Base-by-base conservation (phyloP, 306 rosid genomes). In the Lathyrus aphaca region DNA sequence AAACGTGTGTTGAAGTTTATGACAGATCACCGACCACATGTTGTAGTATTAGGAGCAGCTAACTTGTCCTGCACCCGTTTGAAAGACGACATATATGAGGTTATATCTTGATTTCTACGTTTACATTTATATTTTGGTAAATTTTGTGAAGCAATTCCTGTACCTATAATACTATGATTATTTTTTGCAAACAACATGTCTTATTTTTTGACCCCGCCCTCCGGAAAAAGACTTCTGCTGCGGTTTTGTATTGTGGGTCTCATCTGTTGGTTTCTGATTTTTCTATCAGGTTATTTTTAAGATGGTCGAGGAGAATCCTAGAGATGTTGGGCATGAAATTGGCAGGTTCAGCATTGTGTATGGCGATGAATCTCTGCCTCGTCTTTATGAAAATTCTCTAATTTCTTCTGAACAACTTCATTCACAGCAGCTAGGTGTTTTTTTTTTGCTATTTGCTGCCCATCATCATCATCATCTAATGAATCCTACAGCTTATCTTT, bases 1-100 rank as follows among this genome's bases (percentile, higher is more conserved):
- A 92, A 94, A 43, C 89, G 97, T 18, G 95, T 94, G 39, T 68
- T 94, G 80, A 94, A 94, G 88, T 94, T 94, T 79, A 94, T 94
- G 99, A 94, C 97, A 4, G 99, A 94, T 66, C 99, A 94, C 78
- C 99, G 91, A 80, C 99, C 99, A 4, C 99, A 94, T 78, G 99
- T 94, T 49, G 95, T 91, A 63, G 96, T 91, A 67, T 69, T 94
- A 70, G 99, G 99, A 75, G 99, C 99, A 48, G 95, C 84, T 74
- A 91, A 94, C 81, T 79, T 94, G 79, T 87, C 96, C 29, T 91
- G 99, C 72, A 84, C 90, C 42, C 92, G 96, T 68, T 74, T 94
- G 86, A 94, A 94, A 78, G 96, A 91, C 14, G 97, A 94, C 72
- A 91, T 94, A 73, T 94, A 94, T 14, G 97, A 91, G 96, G 99